These are phyloP conservation scores for Fraxinus paxiana DNA, from an alignment of 305 asterid species.

Conservation along the genomic window DNA sequence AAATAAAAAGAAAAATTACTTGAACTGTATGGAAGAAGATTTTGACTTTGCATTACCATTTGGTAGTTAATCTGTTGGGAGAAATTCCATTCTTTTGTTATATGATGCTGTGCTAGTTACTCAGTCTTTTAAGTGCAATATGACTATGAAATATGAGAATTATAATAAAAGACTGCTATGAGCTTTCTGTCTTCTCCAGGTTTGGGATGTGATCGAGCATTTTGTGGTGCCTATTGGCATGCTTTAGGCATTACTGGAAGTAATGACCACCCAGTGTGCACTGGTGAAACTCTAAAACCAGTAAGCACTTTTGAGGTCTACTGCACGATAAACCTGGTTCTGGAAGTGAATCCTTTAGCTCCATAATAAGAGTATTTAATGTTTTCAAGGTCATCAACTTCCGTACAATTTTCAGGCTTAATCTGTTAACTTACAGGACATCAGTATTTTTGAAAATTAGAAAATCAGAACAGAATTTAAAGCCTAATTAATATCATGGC, in stretches of 20 bases:
- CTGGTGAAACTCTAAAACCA: slow-evolving; percentile 62
- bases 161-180: not conserved
- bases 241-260: slow-evolving; percentile 49
- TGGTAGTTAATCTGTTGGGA: not conserved
- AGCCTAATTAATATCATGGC: not conserved
- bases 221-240: slow-evolving; percentile 95
- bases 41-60: not conserved
- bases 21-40: not conserved
- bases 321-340: not conserved
- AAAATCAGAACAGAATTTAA: not conserved
- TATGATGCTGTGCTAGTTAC: not conserved
- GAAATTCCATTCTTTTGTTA: not conserved
- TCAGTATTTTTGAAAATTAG: not conserved
- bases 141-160: not conserved
- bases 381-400: not conserved
- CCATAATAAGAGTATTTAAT: not conserved
- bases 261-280: slow-evolving; percentile 57
- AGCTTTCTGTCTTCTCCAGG: slow-evolving; percentile 47
- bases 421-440: not conserved
- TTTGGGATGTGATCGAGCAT: slow-evolving; percentile 92
- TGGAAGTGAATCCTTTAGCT: not conserved
- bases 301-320: slow-evolving; percentile 35
- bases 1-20: not conserved
- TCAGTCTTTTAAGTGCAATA: not conserved
- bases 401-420: not conserved